Evolutionary conservation across 805 yeast genomes (phyloP), one percentile per base, ranked within the genome.

Genomic region (Metschnikowia aberdeeniae): DNA sequence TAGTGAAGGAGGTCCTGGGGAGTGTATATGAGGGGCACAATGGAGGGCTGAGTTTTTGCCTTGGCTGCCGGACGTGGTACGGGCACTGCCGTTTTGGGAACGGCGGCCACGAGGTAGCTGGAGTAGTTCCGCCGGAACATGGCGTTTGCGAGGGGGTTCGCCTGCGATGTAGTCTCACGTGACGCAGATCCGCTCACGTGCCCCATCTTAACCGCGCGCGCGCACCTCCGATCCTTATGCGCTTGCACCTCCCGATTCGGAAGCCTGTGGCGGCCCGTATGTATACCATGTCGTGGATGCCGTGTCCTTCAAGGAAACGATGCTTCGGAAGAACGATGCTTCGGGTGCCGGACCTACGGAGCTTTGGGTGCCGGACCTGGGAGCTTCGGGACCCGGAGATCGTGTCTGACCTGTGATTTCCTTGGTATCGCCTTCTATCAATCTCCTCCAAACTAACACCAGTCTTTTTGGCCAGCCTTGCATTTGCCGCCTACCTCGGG

Each of bases 401-500:
- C 17, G 17, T 17, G 3, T 17, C 17, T n/a, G n/a, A n/a, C 17
- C 17, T 17, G 17, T 17, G 20, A 13, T 3, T 13, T 22, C 26
- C 26, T 6, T 22, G 26, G 8, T 22, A 6, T 7, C 6, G 8
- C 26, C 8, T 22, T 6, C 26, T 2, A 22, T 1, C 8, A 22
- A 22, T 6, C 6, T 3, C 26, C 26, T 22, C 2, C 26, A 22
- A 22, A 40, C 37, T 27, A 40, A 34, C 43, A 27, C 17, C 42
- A 67, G 72, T 53, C 12, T 66, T 71, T 43, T 34, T 61, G 11
- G 26, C 55, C 6, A 49, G 70, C 22, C 47, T 63, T 3, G 27
- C 52, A 5, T 49, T 46, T 3, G 73, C 75, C 2, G 71, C 64
- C 9, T 77, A 77, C 48, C 61, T 78, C 6, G 84, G 84, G 17